Base-by-base conservation (phyloP, 2,329 filamentous ascomycete genomes). In the Beauveria asiatica region DNA sequence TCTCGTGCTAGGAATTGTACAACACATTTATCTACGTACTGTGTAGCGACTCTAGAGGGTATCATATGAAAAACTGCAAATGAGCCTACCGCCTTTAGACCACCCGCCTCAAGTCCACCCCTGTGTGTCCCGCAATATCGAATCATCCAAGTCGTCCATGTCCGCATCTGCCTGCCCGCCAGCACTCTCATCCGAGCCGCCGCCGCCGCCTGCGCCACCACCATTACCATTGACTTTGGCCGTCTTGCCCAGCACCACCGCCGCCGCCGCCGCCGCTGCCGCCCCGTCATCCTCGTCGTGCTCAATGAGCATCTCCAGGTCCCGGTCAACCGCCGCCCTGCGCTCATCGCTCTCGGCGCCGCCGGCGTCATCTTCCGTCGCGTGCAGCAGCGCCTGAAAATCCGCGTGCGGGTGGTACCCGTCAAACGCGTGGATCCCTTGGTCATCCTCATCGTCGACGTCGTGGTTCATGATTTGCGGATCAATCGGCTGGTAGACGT, bases 401-500 rank as follows among this genome's bases (percentile, higher is more conserved):
- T 82, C 77, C 0, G 78, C 72, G 27, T 80, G 76, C 3, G 74
- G 66, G 59, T 74, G 69, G 64, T 74, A 73, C 53, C 75, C 70
- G 56, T 75, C 73, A 62, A 79, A 80, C 46, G 42, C 64, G 63
- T 5, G 63, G 50, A 51, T 61, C 13, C 59, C 64, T 45, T 67
- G 68, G 45, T 68, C 64, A 56, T 69, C 68, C 60, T 71, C 69
- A 67, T 9, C 67, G 67, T 49, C 65, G 45, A 21, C 67, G 25
- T 72, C 66, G 56, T 79, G 76, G 50, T 74, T 78, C 65, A 83
- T 83, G 58, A 84, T 83, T 64, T 81, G 80, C n/a, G 82, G 81
- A 66, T 84, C 81, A 68, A 84, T 83, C 27, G 81, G 82, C 57
- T 83, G 79, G 67, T 80, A 81, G 30, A 77, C 70, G 33, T 56